These are phyloP conservation scores for Peribolospora kevripleyi DNA, from an alignment of 768 basidiomycete species.

Conservation along the genomic window DNA sequence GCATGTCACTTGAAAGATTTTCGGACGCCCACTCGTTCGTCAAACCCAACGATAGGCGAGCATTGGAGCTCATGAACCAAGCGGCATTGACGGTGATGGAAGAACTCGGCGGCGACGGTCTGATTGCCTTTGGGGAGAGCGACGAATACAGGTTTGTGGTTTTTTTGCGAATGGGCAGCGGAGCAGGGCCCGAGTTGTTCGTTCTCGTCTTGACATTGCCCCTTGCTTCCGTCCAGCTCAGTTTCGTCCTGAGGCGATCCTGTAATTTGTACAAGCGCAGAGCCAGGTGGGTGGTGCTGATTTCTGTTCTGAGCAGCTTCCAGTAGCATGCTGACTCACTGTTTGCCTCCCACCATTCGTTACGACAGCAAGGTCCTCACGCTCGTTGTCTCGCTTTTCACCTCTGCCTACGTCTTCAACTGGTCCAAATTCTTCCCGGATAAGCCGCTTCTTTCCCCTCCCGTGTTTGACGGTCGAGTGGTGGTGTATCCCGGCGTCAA, in stretches of 20 bases:
- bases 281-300: conserved; percentile 18
- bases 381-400: conserved; percentile 62
- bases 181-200: neutral
- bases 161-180: neutral
- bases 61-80: conserved; percentile 71
- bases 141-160: conserved; percentile 69
- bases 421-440: conserved; percentile 63
- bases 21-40: conserved; percentile 54
- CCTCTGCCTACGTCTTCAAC: conserved; percentile 64
- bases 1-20: no score
- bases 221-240: conserved; percentile 17
- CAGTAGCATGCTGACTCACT: neutral
- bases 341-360: neutral
- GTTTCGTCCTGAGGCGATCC: conserved; percentile 60
- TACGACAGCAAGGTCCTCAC: conserved; percentile 54
- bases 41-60: conserved; percentile 80
- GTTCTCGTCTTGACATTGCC: neutral
- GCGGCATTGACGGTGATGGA: conserved; percentile 63
- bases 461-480: conserved; percentile 59
- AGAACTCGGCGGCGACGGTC: conserved; percentile 40
- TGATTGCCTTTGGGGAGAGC: conserved; percentile 80
- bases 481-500: conserved; percentile 39
- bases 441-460: conserved; percentile 43
- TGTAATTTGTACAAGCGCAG: conserved; percentile 65
- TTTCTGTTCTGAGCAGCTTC: neutral